These are phyloP conservation scores for Cubamyces sp. DNA, from an alignment of 768 basidiomycete genomes.

Conservation along the genomic window DNA sequence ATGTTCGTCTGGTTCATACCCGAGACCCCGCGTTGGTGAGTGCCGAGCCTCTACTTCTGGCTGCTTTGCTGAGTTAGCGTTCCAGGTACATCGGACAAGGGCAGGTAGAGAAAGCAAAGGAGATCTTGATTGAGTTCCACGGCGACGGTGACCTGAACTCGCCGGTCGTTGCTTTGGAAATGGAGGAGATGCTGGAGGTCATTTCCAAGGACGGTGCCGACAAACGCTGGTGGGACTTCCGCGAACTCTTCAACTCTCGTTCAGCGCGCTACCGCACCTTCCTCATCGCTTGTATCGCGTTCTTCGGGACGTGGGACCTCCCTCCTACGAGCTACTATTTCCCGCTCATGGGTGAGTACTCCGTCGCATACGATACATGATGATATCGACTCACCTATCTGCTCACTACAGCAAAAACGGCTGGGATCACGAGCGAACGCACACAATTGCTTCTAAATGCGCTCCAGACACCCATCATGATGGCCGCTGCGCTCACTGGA, in stretches of 20 bases:
- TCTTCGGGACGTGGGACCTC: conserved; percentile 56
- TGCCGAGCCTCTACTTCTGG: not conserved
- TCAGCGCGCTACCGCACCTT: conserved; percentile 28
- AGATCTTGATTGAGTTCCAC: conserved; percentile 71
- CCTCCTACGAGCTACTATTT: conserved; percentile 37
- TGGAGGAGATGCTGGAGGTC: conserved; percentile 42
- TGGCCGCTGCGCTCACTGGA: conserved; percentile 39
- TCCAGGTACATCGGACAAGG: conserved; percentile 46
- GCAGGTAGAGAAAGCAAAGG: conserved; percentile 60
- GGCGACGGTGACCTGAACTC: conserved; percentile 64
- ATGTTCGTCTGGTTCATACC: conserved; percentile 60
- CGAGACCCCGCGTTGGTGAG: conserved; percentile 69
- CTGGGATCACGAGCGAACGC: conserved; percentile 38
- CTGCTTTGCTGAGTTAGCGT: not conserved
- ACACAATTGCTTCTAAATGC: conserved; percentile 35
- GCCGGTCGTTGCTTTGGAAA: conserved; percentile 47
- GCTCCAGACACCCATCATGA: conserved; percentile 38
- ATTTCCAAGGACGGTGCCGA: conserved; percentile 68
- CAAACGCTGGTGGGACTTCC: conserved; percentile 40
- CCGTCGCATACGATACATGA: not conserved
- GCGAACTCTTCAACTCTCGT: conserved; percentile 24
- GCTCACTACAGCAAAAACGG: conserved; percentile 32
- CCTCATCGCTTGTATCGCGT: conserved; percentile 41
- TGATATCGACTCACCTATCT: not conserved
- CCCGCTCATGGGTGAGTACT: conserved; percentile 32